Percentiles rank a stretch among this genome's conserved stretches.
Evolutionary conservation across 208 protist species (phyloP).

Genomic region (Crithidia expoeki): DNA sequence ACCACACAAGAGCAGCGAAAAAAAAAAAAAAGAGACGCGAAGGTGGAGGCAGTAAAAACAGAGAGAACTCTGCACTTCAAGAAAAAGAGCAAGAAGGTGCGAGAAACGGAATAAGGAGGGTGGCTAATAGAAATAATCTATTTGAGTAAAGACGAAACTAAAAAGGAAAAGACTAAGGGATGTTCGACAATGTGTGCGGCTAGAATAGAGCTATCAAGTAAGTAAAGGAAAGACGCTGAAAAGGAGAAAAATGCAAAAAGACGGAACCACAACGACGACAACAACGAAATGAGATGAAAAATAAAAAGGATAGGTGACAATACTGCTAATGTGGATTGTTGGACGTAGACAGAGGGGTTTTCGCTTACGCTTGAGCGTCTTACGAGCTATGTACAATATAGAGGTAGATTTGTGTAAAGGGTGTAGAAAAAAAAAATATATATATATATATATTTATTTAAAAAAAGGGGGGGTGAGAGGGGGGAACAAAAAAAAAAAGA

Average conservation of each 20-base stretch:
- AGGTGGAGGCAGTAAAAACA: too few relatives aligned
- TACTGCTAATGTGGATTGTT: too few relatives aligned
- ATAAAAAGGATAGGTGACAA: too few relatives aligned
- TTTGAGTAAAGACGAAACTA: not conserved
- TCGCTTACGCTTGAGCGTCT: too few relatives aligned
- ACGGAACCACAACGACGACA: too few relatives aligned
- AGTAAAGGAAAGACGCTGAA: not conserved
- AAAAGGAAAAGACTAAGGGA: not conserved
- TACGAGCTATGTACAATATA: not conserved
- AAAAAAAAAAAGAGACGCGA: not conserved
- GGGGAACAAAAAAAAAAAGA: too few relatives aligned
- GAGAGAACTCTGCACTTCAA: not conserved
- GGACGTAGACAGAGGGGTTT: too few relatives aligned
- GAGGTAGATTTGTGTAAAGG: not conserved
- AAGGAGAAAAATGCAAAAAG: too few relatives aligned
- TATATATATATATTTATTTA: too few relatives aligned
- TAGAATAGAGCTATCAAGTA: not conserved
- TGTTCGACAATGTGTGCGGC: not conserved
- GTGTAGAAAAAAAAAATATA: conserved; percentile 6
- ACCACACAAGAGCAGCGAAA: too few relatives aligned
- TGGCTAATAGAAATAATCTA: not conserved
- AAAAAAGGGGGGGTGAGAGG: too few relatives aligned
- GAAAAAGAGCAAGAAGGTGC: conserved; percentile 13
- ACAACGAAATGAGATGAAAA: too few relatives aligned
- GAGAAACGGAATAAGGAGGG: conserved; percentile 3